phyloP scores from a whole-genome alignment of 2,329 filamentous ascomycete species.

The Ceratocystiopsis brevicomis region DNA sequence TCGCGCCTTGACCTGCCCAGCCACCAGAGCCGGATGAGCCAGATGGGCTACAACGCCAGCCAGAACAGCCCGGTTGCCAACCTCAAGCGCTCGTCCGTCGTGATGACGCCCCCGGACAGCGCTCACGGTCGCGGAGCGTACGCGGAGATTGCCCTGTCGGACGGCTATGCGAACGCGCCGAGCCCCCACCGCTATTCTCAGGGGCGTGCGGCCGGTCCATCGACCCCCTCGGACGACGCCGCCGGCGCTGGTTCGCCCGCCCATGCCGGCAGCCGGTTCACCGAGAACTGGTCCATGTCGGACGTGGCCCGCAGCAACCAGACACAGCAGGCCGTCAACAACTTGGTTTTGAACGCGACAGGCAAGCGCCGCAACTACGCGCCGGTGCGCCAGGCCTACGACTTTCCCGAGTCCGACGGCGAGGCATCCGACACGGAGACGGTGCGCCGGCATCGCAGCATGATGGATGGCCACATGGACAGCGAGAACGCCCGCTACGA shows the following conservation, averaged over 20 bases:
- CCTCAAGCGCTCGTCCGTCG: slow-evolving; percentile 27
- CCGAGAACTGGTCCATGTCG: too few relatives aligned
- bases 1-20: slow-evolving; percentile 36
- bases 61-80: slow-evolving; percentile 22
- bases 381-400: slow-evolving; percentile 25
- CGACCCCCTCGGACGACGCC: too few relatives aligned
- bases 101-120: slow-evolving; percentile 5
- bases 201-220: too few relatives aligned
- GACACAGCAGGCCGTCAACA: slow-evolving; percentile 20
- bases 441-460: slow-evolving; percentile 17
- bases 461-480: slow-evolving; percentile 21
- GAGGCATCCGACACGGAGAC: slow-evolving; percentile 18
- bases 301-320: too few relatives aligned
- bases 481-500: slow-evolving; percentile 14
- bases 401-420: slow-evolving; percentile 12
- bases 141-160: slow-evolving; percentile 27
- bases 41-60: slow-evolving; percentile 14
- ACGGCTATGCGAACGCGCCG: slow-evolving; percentile 15
- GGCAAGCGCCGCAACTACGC: slow-evolving; percentile 24
- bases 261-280: background rate
- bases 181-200: background rate
- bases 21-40: slow-evolving; percentile 31
- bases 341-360: slow-evolving; percentile 14
- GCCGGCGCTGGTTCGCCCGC: background rate
- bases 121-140: slow-evolving; percentile 28